These are phyloP conservation scores for Venturia aucupariae DNA, from an alignment of 2,329 filamentous ascomycete genomes.

Conservation along the genomic window DNA sequence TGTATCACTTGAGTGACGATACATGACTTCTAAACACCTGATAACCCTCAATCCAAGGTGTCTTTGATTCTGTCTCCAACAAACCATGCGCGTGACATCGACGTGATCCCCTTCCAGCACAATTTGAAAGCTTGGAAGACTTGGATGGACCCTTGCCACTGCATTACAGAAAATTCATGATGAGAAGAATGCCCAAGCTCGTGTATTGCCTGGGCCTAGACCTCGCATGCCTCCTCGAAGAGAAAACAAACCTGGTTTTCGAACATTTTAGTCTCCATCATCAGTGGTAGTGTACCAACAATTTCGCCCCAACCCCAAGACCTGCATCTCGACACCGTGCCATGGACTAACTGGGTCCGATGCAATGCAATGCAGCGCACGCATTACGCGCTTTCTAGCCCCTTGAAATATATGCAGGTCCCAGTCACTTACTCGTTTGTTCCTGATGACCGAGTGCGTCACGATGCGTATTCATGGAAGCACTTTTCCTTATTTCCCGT, in stretches of 20 bases:
- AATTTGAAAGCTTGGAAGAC: too few relatives aligned
- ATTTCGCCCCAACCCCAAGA: too few relatives aligned
- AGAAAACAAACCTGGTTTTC: background rate
- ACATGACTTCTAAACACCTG: background rate
- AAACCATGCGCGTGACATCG: background rate
- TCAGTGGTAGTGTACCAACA: background rate
- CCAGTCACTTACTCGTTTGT: background rate
- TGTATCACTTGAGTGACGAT: background rate
- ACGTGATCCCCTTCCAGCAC: background rate
- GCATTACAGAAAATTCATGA: background rate
- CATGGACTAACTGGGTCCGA: too few relatives aligned
- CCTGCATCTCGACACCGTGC: too few relatives aligned
- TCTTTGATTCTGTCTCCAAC: too few relatives aligned
- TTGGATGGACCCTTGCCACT: too few relatives aligned
- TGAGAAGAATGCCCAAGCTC: background rate
- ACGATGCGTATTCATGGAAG: background rate
- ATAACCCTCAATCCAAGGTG: too few relatives aligned
- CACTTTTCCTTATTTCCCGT: too few relatives aligned
- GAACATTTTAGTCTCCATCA: background rate
- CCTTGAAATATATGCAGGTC: background rate
- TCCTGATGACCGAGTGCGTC: background rate
- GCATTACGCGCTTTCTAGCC: background rate
- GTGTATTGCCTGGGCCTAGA: background rate
- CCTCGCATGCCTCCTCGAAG: background rate
- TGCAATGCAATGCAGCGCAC: too few relatives aligned